phyloP scores from a whole-genome alignment of 495 filamentous ascomycete genomes.

The Tuber indicum region DNA sequence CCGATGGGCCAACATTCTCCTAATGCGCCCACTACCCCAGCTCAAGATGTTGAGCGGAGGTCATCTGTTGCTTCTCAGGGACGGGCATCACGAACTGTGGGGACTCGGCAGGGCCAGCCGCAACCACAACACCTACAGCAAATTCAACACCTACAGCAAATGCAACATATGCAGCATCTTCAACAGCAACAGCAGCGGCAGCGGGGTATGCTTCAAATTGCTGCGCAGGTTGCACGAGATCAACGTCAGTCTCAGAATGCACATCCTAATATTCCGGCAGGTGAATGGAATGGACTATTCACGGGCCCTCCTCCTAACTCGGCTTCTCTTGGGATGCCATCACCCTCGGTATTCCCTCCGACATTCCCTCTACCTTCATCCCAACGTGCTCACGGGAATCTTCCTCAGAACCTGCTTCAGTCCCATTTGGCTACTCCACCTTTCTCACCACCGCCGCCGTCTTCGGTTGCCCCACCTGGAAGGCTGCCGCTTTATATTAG shows the following conservation, averaged over 20 bases:
- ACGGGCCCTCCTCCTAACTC: not conserved
- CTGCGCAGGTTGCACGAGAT: not conserved
- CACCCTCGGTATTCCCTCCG: not conserved
- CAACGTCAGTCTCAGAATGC: conserved; percentile 1
- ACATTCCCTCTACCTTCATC: not conserved
- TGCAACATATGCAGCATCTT: not conserved
- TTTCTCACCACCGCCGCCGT: conserved; percentile 22
- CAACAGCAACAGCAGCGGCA: conserved; percentile 16
- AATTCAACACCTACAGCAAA: not conserved
- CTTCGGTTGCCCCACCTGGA: conserved; percentile 10
- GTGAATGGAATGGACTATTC: not conserved
- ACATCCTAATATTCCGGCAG: not conserved
- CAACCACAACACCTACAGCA: not conserved
- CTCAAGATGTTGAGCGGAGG: not conserved
- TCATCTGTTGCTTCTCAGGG: not conserved
- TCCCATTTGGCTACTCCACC: conserved; percentile 34
- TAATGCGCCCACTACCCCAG: not conserved
- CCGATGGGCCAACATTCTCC: not conserved
- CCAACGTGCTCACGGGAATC: conserved; percentile 14
- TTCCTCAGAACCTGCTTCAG: conserved; percentile 28
- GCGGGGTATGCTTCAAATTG: conserved; percentile 1
- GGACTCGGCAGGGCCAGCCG: not conserved
- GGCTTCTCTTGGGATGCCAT: not conserved
- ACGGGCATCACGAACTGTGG: not conserved
- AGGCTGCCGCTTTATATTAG: conserved; percentile 25